Base-by-base conservation (phyloP, 2,329 filamentous ascomycete species). In the Exophiala alcalophila region DNA sequence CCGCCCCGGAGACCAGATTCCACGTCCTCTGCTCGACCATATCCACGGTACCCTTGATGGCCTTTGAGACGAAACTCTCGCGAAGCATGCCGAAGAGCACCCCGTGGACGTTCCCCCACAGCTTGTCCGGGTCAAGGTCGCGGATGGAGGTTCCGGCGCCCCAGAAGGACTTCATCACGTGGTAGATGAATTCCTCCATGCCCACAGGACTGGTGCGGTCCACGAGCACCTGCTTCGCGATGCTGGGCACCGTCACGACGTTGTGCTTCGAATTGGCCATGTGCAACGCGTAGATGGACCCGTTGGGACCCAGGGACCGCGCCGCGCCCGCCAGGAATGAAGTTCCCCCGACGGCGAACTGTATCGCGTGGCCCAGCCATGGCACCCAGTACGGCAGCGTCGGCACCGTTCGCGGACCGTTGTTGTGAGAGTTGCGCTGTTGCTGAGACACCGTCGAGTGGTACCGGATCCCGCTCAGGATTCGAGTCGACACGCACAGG, bases 311-410 rank as follows among this genome's bases (percentile, higher is more conserved):
- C 4, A 48, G 32, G 9, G 38, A 34, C 11, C 26, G 44, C 25
- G 49, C 36, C 14, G 38, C 15, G 5, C 25, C 28, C 8, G 37
- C 29, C 12, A 54, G 21, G 26, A 35, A 47, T 10, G 28, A 21
- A 10, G 31, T 42, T 7, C 31, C 47, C 18, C 47, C 40, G 1
- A 39, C 31, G 8, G 68, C 59, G 52, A 78, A 73, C 14, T 61
- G 62, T 27, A 73, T 53, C 5, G 71, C 65, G 63, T 83, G 76
- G 26, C 77, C 75, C 6, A 81, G 24, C 37, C 73, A 66, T 2
- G 79, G 78, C 5, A 82, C 59, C 74, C 76, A 83, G 60, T 82
- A 82, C 19, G 77, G 76, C 15, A 73, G 52, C 42, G 68, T 60
- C 58, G 71, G 72, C 47, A 76, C 67, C 40, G 61, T 62, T 51